These are phyloP conservation scores for Russula sp. DNA, from an alignment of 768 basidiomycete species.

Conservation along the genomic window DNA sequence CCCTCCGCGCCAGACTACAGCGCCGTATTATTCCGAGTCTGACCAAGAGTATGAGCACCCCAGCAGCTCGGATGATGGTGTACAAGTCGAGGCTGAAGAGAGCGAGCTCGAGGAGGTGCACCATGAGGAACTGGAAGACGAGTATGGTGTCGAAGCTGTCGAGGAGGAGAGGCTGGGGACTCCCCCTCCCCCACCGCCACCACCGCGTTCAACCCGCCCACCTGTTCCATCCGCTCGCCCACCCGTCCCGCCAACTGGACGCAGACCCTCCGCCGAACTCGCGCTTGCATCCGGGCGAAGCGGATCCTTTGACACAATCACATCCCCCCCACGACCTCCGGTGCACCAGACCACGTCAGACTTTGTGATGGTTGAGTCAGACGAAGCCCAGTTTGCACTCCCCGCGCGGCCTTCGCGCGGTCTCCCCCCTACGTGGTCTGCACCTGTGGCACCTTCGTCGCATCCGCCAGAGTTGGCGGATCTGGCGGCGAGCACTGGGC, in stretches of 20 bases:
- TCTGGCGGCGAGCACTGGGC: slow-evolving; percentile 32
- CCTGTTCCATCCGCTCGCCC: slow-evolving; percentile 24
- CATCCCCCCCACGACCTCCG: slow-evolving; percentile 26
- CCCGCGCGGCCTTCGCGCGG: slow-evolving; percentile 42
- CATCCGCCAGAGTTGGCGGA: slow-evolving; percentile 28
- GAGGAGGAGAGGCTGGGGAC: slow-evolving; percentile 37
- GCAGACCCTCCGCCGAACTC: slow-evolving; percentile 1
- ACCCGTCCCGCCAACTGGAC: slow-evolving; percentile 2
- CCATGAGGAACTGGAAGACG: slow-evolving; percentile 41
- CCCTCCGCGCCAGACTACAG: slow-evolving; percentile 30
- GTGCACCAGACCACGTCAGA: slow-evolving; percentile 27
- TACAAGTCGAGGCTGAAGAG: slow-evolving; percentile 61
- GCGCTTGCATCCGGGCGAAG: slow-evolving; percentile 9
- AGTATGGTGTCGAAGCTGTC: slow-evolving; percentile 18
- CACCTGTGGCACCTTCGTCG: slow-evolving; percentile 21
- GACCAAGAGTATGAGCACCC: slow-evolving; percentile 37
- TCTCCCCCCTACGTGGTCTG: slow-evolving; percentile 28
- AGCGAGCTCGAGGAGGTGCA: slow-evolving; percentile 64
- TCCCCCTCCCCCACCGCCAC: slow-evolving; percentile 44
- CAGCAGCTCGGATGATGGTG: slow-evolving; percentile 49
- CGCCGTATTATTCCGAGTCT: slow-evolving; percentile 30
- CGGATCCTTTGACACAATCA: slow-evolving; percentile 18
- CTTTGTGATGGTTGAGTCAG: slow-evolving; percentile 30
- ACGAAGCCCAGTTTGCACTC: slow-evolving; percentile 28
- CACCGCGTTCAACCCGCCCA: slow-evolving; percentile 24